Evolutionary conservation across 2,329 filamentous ascomycete genomes (phyloP), one percentile per base, ranked within the genome.

Genomic region (Calycina herbarum): DNA sequence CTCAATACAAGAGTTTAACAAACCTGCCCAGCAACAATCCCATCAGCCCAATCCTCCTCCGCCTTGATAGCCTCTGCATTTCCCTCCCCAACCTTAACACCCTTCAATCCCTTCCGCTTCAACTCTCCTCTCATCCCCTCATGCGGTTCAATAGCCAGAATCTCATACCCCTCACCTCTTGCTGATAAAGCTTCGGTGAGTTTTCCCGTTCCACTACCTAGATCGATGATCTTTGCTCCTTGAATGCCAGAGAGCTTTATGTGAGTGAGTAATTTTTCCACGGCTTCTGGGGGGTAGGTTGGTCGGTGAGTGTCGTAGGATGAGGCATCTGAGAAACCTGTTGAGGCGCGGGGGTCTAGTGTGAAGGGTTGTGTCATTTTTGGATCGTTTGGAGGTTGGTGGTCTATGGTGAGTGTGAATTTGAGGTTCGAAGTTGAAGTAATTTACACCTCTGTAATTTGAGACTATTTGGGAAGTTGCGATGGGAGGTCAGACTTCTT

Each of bases 141-240:
- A 72, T 90, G 85, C 29, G 89, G 89, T 76, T 91, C 84, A 59
- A 92, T 79, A 58, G 88, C 84, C 57, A 87, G 72, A 68, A 93
- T 79, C 38, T 81, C 75, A 76, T 84, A 91, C 6, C 77, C 73
- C 76, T 92, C 90, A 0, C 82, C 78, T 35, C 88, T 79, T 15
- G 76, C 78, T 6, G 86, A 84, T 40, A 93, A 80, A 20, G 83
- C 71, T 74, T 89, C 86, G 0, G 89, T 91, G 72, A 91, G 88
- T 73, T 91, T 91, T 31, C 89, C 89, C 0, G 89, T 91, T 0
- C 89, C 89, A 2, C 88, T 86, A 1, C 84, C 89, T 20, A 92
- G 79, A 74, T 92, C 89, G 29, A 91, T 75, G 51, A 91, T 77
- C 57, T 77, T 81, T 15, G 83, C 82, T 57, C 79, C 78, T 6